These are phyloP conservation scores for Paulownia fortunei DNA, from an alignment of 257 asterid species.

Conservation along the genomic window DNA sequence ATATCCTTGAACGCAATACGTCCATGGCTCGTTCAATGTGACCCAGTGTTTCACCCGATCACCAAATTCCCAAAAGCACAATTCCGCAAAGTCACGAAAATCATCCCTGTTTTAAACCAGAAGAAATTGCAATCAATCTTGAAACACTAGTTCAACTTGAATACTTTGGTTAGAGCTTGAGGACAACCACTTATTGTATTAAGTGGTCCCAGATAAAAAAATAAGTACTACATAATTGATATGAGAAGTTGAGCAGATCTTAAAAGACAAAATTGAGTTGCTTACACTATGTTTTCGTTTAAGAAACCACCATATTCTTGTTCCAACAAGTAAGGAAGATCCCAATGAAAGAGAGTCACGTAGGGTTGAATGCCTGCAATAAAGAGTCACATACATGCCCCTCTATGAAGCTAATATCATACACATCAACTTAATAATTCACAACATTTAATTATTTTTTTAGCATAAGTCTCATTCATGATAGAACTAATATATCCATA, in stretches of 20 bases:
- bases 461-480: neutral
- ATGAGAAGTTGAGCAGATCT: neutral
- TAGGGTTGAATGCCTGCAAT: constrained; percentile 25
- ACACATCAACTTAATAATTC: neutral
- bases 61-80: constrained; percentile 55
- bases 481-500: neutral
- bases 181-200: too few species aligned
- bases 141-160: too few species aligned
- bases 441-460: neutral
- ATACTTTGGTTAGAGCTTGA: too few species aligned
- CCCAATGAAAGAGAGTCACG: constrained; percentile 40
- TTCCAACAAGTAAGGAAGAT: constrained; percentile 45
- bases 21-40: constrained; percentile 47
- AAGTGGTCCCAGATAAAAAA: too few species aligned
- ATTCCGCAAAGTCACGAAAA: constrained; percentile 40
- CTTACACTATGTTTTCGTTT: constrained; percentile 14
- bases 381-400: neutral
- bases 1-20: constrained; percentile 26
- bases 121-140: neutral
- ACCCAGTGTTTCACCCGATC: constrained; percentile 50
- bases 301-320: constrained; percentile 34
- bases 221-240: too few species aligned
- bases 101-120: constrained; percentile 31
- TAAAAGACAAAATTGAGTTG: neutral
- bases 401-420: neutral